Evolutionary conservation across 495 filamentous ascomycete genomes (phyloP).

Genomic region (Podospora didyma): DNA sequence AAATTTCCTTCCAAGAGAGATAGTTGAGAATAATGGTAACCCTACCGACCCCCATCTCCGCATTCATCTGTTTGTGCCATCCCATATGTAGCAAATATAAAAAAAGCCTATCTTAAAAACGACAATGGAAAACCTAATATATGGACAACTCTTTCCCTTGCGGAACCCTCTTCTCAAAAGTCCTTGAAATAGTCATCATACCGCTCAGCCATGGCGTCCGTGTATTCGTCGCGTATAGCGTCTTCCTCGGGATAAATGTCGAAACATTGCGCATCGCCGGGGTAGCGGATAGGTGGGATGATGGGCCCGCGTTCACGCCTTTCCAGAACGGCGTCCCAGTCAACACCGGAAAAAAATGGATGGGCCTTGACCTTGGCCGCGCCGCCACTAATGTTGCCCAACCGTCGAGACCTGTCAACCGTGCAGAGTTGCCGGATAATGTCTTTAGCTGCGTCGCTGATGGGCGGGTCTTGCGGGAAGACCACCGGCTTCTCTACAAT

Average conservation of each 20-base stretch:
- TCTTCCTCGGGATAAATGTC: constrained; percentile 73
- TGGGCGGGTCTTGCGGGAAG: constrained; percentile 58
- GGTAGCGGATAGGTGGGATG: constrained; percentile 72
- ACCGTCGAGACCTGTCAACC: constrained; percentile 77
- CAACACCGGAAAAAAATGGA: constrained; percentile 76
- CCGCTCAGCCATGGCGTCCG: constrained; percentile 64
- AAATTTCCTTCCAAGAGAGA: no score
- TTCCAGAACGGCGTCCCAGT: constrained; percentile 81
- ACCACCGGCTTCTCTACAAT: constrained; percentile 71
- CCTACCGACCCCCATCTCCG: no score
- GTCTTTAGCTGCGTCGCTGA: constrained; percentile 73
- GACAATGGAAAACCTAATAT: no score
- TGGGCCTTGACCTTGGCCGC: constrained; percentile 78
- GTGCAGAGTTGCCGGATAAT: constrained; percentile 85
- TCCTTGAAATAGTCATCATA: constrained; percentile 78
- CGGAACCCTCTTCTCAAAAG: constrained; percentile 56
- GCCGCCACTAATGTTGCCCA: constrained; percentile 85
- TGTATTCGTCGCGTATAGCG: constrained; percentile 56
- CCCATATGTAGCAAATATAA: no score
- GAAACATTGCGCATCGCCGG: constrained; percentile 86
- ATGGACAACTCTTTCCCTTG: no score
- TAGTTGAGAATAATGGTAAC: no score
- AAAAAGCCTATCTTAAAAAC: no score
- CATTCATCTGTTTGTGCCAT: no score
- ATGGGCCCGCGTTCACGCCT: constrained; percentile 74